These are phyloP conservation scores for Paraglomus occultum DNA, from an alignment of 192 early-diverging fungal genomes.

Conservation along the genomic window DNA sequence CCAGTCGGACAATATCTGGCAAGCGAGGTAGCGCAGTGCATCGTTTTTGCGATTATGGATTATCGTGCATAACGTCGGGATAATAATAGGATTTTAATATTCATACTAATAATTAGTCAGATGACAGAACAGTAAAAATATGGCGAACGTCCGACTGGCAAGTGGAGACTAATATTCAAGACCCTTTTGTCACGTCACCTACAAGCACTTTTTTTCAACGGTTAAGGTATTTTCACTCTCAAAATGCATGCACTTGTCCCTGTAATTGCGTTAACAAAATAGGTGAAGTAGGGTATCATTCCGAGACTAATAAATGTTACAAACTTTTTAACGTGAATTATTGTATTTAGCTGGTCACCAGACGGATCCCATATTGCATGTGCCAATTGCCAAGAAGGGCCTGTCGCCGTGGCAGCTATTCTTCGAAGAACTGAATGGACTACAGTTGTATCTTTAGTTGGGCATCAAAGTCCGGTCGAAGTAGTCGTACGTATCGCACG, in stretches of 20 bases:
- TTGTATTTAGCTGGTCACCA: conserved; percentile 81
- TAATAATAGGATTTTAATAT: background rate
- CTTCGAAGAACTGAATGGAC: conserved; percentile 76
- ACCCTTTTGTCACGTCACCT: conserved; percentile 74
- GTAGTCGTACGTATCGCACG: conserved; percentile 58
- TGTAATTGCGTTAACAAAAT: background rate
- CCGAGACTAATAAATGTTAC: background rate
- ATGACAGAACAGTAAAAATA: conserved; percentile 85
- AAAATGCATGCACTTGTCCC: background rate
- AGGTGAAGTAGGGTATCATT: background rate
- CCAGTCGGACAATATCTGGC: conserved; percentile 93
- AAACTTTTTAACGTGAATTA: background rate
- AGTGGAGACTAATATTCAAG: conserved; percentile 66
- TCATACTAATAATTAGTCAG: conserved; percentile 52
- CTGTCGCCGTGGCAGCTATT: conserved; percentile 76
- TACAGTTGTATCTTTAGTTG: conserved; percentile 79
- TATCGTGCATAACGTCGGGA: background rate
- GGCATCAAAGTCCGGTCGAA: conserved; percentile 85
- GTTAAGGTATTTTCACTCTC: conserved; percentile 54
- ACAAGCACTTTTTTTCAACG: conserved; percentile 88
- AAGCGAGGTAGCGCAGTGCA: conserved; percentile 59
- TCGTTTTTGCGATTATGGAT: background rate
- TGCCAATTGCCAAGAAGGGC: conserved; percentile 84
- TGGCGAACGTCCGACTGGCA: conserved; percentile 90
- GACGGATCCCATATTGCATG: conserved; percentile 91